phyloP scores from a whole-genome alignment of 2,329 filamentous ascomycete species.

The Alternaria brassicae region DNA sequence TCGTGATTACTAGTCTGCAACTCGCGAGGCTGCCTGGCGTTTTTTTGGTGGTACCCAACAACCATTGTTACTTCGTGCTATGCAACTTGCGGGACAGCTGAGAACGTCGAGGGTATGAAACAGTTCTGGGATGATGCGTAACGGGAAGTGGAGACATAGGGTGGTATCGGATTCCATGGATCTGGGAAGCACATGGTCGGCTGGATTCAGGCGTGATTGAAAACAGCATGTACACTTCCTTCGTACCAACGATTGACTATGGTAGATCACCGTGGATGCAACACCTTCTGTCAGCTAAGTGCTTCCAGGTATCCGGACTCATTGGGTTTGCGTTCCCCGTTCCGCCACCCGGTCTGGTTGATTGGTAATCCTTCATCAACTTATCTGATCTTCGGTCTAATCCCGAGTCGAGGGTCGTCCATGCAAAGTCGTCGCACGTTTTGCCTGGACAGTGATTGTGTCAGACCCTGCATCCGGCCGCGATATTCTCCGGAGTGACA shows the following conservation, averaged over 20 bases:
- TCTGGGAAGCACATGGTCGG: background rate
- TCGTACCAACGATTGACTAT: background rate
- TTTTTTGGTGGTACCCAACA: background rate
- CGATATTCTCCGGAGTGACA: background rate
- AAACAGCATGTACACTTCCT: background rate
- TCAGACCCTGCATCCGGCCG: slow-evolving; percentile 1
- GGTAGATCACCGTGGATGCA: background rate
- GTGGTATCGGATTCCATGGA: background rate
- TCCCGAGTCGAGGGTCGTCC: background rate
- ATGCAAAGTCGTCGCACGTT: background rate
- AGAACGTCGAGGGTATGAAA: background rate
- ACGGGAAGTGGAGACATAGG: background rate
- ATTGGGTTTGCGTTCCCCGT: background rate
- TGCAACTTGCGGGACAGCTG: background rate
- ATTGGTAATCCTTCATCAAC: background rate
- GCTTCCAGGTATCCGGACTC: background rate
- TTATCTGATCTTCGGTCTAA: background rate
- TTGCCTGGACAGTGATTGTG: background rate
- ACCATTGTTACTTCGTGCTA: background rate
- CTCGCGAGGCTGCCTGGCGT: background rate
- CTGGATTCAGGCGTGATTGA: background rate
- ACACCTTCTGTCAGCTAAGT: background rate
- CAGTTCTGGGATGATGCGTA: background rate
- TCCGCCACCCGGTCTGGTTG: background rate
- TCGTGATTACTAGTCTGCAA: background rate